phyloP scores from a whole-genome alignment of 1,284 basidiomycete genomes.

The Cryptococcus sp. region DNA sequence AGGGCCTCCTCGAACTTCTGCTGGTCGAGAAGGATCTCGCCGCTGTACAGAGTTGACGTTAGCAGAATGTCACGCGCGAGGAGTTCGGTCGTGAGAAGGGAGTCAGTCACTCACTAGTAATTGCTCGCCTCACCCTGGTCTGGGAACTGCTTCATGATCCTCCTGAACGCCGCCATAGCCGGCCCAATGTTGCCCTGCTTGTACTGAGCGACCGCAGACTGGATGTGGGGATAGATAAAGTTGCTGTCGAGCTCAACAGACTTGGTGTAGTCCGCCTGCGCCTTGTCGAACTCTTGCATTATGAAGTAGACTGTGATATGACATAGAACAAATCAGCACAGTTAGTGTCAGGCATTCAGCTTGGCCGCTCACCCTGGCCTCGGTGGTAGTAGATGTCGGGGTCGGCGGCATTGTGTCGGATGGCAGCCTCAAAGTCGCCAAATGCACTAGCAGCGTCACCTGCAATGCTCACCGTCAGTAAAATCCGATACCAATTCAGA shows the following conservation, averaged over 20 bases:
- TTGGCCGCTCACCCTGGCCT: constrained; percentile 68
- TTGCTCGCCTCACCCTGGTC: constrained; percentile 79
- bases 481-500: not conserved
- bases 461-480: constrained; percentile 4
- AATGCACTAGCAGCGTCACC: constrained; percentile 72
- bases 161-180: constrained; percentile 85
- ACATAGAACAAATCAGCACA: not conserved
- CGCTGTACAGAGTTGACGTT: constrained; percentile 56
- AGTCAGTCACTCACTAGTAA: constrained; percentile 68
- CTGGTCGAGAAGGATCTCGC: constrained; percentile 92
- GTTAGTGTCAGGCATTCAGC: not conserved
- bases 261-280: constrained; percentile 85
- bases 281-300: constrained; percentile 81
- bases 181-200: constrained; percentile 74
- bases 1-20: constrained; percentile 84
- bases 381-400: constrained; percentile 99
- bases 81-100: not conserved
- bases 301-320: constrained; percentile 81
- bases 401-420: constrained; percentile 76
- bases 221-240: constrained; percentile 94
- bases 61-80: not conserved
- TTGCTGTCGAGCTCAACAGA: constrained; percentile 65
- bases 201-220: constrained; percentile 96
- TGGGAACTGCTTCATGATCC: constrained; percentile 76
- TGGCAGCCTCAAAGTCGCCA: constrained; percentile 86